Evolutionary conservation across 1,139 yeast species (phyloP).

Genomic region (Geotrichum citri-aurantii): DNA sequence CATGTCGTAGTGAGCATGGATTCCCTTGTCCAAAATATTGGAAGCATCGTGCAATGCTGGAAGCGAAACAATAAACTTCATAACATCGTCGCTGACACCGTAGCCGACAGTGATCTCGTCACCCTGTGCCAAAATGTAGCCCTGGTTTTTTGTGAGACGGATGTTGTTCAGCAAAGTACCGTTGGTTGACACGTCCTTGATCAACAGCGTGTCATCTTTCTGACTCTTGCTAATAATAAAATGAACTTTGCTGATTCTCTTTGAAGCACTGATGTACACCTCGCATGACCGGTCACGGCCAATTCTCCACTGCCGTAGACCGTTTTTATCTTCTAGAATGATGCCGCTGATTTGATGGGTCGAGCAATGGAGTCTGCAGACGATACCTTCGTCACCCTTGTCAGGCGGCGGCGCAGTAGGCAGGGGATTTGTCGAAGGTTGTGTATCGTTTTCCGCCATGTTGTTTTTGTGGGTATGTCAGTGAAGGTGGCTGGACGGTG

Average conservation of each 20-base stretch:
- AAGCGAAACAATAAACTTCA: slow-evolving; percentile 66
- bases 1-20: slow-evolving; percentile 68
- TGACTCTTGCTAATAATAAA: slow-evolving; percentile 43
- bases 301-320: slow-evolving; percentile 86
- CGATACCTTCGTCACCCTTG: slow-evolving; percentile 2
- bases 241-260: slow-evolving; percentile 68
- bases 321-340: slow-evolving; percentile 32
- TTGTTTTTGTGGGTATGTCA: background rate
- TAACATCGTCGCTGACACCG: slow-evolving; percentile 76
- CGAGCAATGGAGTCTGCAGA: slow-evolving; percentile 13
- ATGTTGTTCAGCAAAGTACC: slow-evolving; percentile 82
- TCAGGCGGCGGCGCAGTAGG: background rate
- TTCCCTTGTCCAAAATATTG: slow-evolving; percentile 31
- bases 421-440: slow-evolving; percentile 2
- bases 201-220: slow-evolving; percentile 23
- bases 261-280: slow-evolving; percentile 56
- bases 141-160: slow-evolving; percentile 69
- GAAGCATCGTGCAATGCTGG: slow-evolving; percentile 26
- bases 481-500: background rate
- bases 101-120: slow-evolving; percentile 87
- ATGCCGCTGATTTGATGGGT: slow-evolving; percentile 16
- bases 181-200: slow-evolving; percentile 50
- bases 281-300: slow-evolving; percentile 67
- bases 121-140: slow-evolving; percentile 80
- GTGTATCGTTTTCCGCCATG: background rate